phyloP scores from a whole-genome alignment of 2,329 filamentous ascomycete species.

The Fusarium camptoceras region DNA sequence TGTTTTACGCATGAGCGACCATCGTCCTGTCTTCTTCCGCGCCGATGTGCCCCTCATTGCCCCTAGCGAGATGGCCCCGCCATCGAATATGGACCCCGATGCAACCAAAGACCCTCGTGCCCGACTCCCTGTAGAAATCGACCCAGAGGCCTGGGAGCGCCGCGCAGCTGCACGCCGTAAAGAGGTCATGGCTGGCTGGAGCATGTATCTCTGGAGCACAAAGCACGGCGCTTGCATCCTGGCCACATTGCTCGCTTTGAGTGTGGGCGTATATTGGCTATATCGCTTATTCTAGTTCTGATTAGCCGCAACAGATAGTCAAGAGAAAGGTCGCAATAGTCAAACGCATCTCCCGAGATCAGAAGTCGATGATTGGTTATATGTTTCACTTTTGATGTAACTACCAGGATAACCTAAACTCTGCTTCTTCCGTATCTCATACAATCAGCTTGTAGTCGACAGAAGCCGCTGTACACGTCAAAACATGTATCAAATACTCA shows the following conservation, averaged over 20 bases:
- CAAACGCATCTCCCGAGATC: background rate
- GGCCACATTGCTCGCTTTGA: constrained; percentile 56
- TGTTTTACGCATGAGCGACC: constrained; percentile 85
- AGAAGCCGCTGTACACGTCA: background rate
- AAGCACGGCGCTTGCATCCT: constrained; percentile 62
- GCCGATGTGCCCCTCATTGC: constrained; percentile 71
- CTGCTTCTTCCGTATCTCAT: background rate
- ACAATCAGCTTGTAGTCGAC: constrained; percentile 8
- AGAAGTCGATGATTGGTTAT: background rate
- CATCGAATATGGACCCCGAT: constrained; percentile 36
- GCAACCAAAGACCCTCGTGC: constrained; percentile 57
- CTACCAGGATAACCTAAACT: background rate
- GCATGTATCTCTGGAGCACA: constrained; percentile 67
- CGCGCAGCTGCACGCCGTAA: constrained; percentile 59
- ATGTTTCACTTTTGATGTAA: background rate
- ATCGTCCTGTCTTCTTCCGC: constrained; percentile 83
- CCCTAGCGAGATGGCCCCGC: constrained; percentile 54
- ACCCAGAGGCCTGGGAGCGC: constrained; percentile 66
- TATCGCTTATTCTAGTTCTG: constrained; percentile 6
- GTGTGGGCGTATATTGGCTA: constrained; percentile 61
- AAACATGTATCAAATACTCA: background rate
- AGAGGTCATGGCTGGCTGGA: constrained; percentile 65
- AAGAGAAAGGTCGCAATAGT: background rate
- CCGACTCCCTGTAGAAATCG: constrained; percentile 63
- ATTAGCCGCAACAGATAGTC: background rate